Evolutionary conservation across 768 basidiomycete species (phyloP), one percentile per base, ranked within the genome.

Genomic region (Pholiota molesta): DNA sequence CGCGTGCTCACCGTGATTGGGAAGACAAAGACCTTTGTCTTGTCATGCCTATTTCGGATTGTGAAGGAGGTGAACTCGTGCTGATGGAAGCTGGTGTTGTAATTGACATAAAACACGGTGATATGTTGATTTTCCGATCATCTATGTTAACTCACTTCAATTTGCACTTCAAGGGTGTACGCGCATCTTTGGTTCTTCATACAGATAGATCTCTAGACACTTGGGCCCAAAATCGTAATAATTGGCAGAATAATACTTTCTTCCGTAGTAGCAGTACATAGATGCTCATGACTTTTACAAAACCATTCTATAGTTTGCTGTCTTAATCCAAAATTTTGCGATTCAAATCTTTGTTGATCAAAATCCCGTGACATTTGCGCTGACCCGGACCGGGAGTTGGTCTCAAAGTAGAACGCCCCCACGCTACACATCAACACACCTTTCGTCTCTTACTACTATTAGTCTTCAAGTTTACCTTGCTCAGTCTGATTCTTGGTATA

Each of bases 81-180:
- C 52, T 74, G 2, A 47, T 62, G 53, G 71, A 75, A 55, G 57
- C 60, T 21, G 72, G 73, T n/a, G 53, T 74, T 9, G 66, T 68
- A 16, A 26, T 74, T 37, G 52, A 65, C 7, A 16, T 67, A 0
- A 26, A 57, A 5, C 35, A 58, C 40, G 70, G 71, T 54, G 71
- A 75, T 61, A 42, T 64, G 1, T 17, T 70, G 14, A 61, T 68
- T 16, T 73, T 74, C 62, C n/a, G 40, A 2, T 42, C 40, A n/a
- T 42, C 40, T 17, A 17, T 42, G n/a, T 42, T 42, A 19, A 42
- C 40, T 42, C 40, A 42, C n/a, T 42, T 42, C 14, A 42, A 42
- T 8, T 42, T 42, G 8, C 40, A 42, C 16, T 42, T 42, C 8
- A n/a, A 16, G 16, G 40, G 40, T 42, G n/a, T 17, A 17, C n/a